Percentiles rank a stretch among this genome's conserved stretches.
phyloP scores from a whole-genome alignment of 352 stramenopile genomes.

The Elongisporangium undulatum region DNA sequence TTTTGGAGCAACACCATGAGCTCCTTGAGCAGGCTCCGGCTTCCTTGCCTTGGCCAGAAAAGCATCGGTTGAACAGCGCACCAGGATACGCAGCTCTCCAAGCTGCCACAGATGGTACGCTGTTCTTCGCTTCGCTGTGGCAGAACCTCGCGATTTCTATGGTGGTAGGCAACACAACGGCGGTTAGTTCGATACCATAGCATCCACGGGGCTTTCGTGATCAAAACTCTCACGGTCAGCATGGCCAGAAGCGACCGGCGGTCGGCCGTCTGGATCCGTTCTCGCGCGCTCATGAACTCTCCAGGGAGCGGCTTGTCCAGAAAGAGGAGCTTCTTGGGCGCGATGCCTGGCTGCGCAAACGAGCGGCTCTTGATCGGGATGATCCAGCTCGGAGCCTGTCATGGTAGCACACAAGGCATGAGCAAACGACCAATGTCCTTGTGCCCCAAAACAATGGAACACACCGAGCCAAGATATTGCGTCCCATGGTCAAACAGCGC shows the following conservation, averaged over 20 bases:
- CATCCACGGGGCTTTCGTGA: neutral
- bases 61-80: conserved; percentile 45
- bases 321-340: conserved; percentile 43
- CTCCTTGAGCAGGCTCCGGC: conserved; percentile 3
- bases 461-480: conserved; percentile 23
- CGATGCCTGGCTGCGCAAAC: conserved; percentile 14
- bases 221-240: conserved; percentile 21
- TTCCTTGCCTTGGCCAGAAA: conserved; percentile 6
- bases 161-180: neutral
- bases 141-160: neutral
- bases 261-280: conserved; percentile 25
- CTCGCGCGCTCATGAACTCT: conserved; percentile 18
- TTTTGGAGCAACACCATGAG: no score
- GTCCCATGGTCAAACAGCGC: conserved; percentile 52
- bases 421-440: neutral
- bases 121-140: conserved; percentile 10
- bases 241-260: conserved; percentile 16
- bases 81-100: conserved; percentile 41
- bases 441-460: conserved; percentile 22
- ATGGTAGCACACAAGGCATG: neutral
- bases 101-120: conserved; percentile 72
- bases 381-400: conserved; percentile 35
- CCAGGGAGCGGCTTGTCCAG: conserved; percentile 42
- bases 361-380: conserved; percentile 57
- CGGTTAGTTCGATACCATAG: neutral